These are phyloP conservation scores for Pleurotus tuber-regium DNA, from an alignment of 768 basidiomycete genomes.

Conservation along the genomic window DNA sequence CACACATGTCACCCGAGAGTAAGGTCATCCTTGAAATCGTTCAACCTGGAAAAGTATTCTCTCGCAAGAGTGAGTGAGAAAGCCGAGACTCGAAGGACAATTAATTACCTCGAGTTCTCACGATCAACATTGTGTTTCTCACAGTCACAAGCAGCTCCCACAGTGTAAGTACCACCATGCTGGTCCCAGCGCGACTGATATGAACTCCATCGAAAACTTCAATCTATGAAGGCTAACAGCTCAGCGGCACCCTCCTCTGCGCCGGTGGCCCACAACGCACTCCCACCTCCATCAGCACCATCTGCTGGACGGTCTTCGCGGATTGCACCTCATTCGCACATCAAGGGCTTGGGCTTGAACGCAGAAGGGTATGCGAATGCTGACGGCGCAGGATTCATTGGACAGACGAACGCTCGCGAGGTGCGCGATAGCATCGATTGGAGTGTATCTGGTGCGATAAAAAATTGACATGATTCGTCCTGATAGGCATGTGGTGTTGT, in stretches of 20 bases:
- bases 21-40: too few species aligned
- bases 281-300: constrained; percentile 63
- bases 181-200: too few species aligned
- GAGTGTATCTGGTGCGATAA: constrained; percentile 5
- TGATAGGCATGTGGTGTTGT: constrained; percentile 86
- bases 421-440: constrained; percentile 33
- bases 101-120: too few species aligned
- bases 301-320: constrained; percentile 69
- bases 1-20: too few species aligned
- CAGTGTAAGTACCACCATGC: too few species aligned
- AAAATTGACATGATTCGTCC: too few species aligned
- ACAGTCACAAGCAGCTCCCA: too few species aligned
- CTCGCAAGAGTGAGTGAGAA: too few species aligned
- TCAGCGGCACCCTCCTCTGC: constrained; percentile 46
- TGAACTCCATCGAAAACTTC: too few species aligned
- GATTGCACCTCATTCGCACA: constrained; percentile 92
- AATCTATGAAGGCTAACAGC: constrained; percentile 35
- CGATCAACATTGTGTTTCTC: too few species aligned
- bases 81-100: too few species aligned
- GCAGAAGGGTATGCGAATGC: constrained; percentile 75
- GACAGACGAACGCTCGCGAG: constrained; percentile 89
- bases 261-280: constrained; percentile 70
- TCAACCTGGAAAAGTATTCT: too few species aligned
- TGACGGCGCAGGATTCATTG: constrained; percentile 85
- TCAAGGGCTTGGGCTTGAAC: constrained; percentile 91